Conservation (phyloP, 257 asterid genomes). For the Penstemon barbatus region DNA sequence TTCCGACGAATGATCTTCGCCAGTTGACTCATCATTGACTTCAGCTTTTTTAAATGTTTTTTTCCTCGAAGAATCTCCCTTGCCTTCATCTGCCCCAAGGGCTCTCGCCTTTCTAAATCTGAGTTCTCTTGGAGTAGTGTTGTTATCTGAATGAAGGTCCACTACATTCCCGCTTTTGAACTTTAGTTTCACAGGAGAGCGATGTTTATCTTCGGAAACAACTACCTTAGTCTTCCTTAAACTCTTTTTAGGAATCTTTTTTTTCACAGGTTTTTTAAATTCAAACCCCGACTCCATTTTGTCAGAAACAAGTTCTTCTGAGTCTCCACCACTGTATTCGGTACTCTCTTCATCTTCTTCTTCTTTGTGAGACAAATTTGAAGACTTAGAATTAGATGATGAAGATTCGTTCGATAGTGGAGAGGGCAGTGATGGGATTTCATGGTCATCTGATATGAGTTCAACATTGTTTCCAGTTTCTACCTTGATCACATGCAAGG, state of each 20-base stretch:
- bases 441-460: constrained; percentile 21
- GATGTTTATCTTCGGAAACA: constrained; percentile 33
- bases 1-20: constrained; percentile 19
- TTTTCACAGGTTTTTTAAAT: constrained; percentile 17
- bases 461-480: constrained; percentile 28
- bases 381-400: constrained; percentile 6
- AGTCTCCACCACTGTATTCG: constrained; percentile 20
- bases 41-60: constrained; percentile 18
- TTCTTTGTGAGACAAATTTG: constrained; percentile 21
- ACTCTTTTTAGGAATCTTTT: constrained; percentile 25
- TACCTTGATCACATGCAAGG: constrained; percentile 28
- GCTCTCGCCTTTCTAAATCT: constrained; percentile 34
- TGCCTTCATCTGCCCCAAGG: constrained; percentile 28
- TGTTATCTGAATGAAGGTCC: constrained; percentile 31
- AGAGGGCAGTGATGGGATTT: constrained; percentile 24
- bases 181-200: constrained; percentile 42
- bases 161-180: constrained; percentile 47
- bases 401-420: constrained; percentile 29
- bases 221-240: constrained; percentile 19
- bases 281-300: constrained; percentile 15
- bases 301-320: constrained; percentile 23
- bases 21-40: constrained; percentile 6
- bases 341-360: constrained; percentile 20
- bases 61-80: constrained; percentile 25
- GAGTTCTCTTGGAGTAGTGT: constrained; percentile 26